Evolutionary conservation across 2,329 filamentous ascomycete species (phyloP).

Genomic region (Rutstroemia sp.): DNA sequence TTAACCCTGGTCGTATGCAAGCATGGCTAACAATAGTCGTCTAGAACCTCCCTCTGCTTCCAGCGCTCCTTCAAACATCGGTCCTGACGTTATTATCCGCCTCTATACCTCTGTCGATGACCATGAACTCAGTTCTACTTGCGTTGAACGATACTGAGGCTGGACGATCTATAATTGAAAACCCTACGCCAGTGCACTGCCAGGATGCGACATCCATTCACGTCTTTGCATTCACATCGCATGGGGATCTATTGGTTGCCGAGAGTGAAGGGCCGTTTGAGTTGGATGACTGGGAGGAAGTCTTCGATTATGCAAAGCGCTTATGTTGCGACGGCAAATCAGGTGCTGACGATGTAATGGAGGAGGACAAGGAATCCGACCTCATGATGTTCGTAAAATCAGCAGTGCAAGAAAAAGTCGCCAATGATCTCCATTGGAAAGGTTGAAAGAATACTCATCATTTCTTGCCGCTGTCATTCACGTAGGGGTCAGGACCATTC

Average conservation of each 20-base stretch:
- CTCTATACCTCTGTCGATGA: slow-evolving; percentile 70
- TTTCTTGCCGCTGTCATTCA: slow-evolving; percentile 7
- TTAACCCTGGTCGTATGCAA: slow-evolving; percentile 8
- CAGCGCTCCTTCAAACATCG: slow-evolving; percentile 73
- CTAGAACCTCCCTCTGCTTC: slow-evolving; percentile 72
- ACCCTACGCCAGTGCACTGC: slow-evolving; percentile 57
- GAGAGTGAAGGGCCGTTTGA: slow-evolving; percentile 79
- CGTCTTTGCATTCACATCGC: slow-evolving; percentile 74
- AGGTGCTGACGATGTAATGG: slow-evolving; percentile 21
- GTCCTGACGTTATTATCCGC: slow-evolving; percentile 74
- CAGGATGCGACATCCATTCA: slow-evolving; percentile 64
- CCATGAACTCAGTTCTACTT: slow-evolving; percentile 58
- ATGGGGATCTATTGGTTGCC: slow-evolving; percentile 64
- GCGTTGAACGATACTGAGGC: slow-evolving; percentile 43
- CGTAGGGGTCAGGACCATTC: not conserved
- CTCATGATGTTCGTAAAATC: slow-evolving; percentile 56
- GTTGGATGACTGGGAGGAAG: slow-evolving; percentile 66
- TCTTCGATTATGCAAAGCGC: slow-evolving; percentile 55
- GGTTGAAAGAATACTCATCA: slow-evolving; percentile 18
- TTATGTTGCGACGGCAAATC: slow-evolving; percentile 49
- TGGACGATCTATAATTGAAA: slow-evolving; percentile 39
- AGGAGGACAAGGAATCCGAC: slow-evolving; percentile 34
- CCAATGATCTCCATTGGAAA: slow-evolving; percentile 50
- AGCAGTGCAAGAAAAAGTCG: slow-evolving; percentile 49
- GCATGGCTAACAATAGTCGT: slow-evolving; percentile 11